Evolutionary conservation across 2,329 filamentous ascomycete species (phyloP), one percentile per base, ranked within the genome.

Genomic region (Ophiosphaerella herpotricha): DNA sequence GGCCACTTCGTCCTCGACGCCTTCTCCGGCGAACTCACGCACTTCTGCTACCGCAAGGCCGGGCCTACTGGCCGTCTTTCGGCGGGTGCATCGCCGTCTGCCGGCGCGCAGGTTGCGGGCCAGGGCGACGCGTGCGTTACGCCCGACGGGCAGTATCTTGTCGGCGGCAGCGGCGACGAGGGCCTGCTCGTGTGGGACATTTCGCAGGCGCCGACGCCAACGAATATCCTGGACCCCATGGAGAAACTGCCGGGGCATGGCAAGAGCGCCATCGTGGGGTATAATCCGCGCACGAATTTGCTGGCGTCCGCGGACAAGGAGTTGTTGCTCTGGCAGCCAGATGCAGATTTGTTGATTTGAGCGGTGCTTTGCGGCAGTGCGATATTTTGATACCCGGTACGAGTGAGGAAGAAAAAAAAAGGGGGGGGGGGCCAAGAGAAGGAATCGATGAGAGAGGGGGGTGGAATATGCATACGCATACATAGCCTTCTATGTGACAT

Each of bases 1-100:
- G 91, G 91, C 0, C 94, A 99, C 73, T 96, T 94, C 66, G 77
- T 99, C 2, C 79, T 99, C n/a, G 94, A 99, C 70, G 90, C 93
- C 1, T 97, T 97, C 69, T 86, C 90, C 36, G 94, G 93, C 34
- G 82, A 80, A 6, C 74, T 97, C 18, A 90, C 87, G 66, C 87
- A 89, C 8, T 91, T 89, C 69, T 80, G 92, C 48, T 73, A 75
- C 37, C 80, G 80, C 9, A 79, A 78, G 38, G 45, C 58, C 24
- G 70, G 70, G 1, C 57, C 60, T 45, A 75, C 79, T 9, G 80
- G 80, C n/a, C 77, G 81, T 33, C 63, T 73, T 2, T 71, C 74
- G 7, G 74, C 77, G 4, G 72, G 75, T 14, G 65, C 71, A 49
- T 74, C 77, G 16, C 74, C 68, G 5, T 73, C 54, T 35, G 67